Conservation (phyloP, 768 basidiomycete genomes). For the Lactarius hengduanensis region DNA sequence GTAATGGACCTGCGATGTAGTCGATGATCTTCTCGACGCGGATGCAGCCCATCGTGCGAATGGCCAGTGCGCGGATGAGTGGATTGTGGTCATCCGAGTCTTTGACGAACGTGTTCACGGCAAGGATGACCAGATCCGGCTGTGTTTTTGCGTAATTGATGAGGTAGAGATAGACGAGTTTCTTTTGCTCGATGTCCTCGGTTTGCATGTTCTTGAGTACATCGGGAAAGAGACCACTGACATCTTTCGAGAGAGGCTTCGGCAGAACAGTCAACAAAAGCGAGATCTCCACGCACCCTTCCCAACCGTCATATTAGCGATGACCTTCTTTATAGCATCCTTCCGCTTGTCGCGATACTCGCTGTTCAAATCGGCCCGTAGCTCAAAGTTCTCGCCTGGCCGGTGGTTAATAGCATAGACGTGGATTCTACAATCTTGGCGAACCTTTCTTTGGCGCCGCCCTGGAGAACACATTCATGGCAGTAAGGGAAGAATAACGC, state of each 20-base stretch:
- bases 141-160: constrained; percentile 99
- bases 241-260: constrained; percentile 49
- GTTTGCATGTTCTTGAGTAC: constrained; percentile 99
- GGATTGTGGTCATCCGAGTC: constrained; percentile 97
- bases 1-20: constrained; percentile 94
- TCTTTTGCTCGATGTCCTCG: constrained; percentile 99
- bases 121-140: constrained; percentile 97
- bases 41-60: constrained; percentile 96
- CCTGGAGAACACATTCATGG: constrained; percentile 29
- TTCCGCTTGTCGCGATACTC: constrained; percentile 94
- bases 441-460: constrained; percentile 33
- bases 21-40: constrained; percentile 99
- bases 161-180: constrained; percentile 97
- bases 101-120: constrained; percentile 98
- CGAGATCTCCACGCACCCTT: constrained; percentile 63
- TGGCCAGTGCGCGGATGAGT: constrained; percentile 92
- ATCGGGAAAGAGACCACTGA: constrained; percentile 94
- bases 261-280: not conserved
- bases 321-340: constrained; percentile 97
- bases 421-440: not conserved
- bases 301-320: constrained; percentile 98
- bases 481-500: not conserved
- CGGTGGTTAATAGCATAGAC: constrained; percentile 13
- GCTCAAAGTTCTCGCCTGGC: constrained; percentile 93
- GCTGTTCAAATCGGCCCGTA: constrained; percentile 94